Evolutionary conservation across 352 stramenopile genomes (phyloP).

Genomic region (Phytopythium mirpurense): DNA sequence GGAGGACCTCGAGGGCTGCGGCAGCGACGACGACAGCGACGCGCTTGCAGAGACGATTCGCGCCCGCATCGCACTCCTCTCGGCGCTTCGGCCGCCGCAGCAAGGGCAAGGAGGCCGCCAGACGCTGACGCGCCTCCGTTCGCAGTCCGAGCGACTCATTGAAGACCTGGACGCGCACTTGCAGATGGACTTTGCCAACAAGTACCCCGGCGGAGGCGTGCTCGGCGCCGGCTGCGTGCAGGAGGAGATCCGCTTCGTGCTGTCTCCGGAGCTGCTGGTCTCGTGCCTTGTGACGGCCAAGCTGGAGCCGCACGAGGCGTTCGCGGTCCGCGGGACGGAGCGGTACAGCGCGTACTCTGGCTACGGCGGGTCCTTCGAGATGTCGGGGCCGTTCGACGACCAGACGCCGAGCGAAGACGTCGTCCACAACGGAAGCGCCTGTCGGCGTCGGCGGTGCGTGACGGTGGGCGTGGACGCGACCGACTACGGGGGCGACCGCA

Average conservation of each 20-base stretch:
- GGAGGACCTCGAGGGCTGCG: constrained; percentile 1
- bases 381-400: constrained; percentile 40
- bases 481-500: constrained; percentile 35
- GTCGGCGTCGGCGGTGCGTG: constrained; percentile 38
- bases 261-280: constrained; percentile 68
- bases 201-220: constrained; percentile 71
- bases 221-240: constrained; percentile 68
- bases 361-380: constrained; percentile 56
- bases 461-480: constrained; percentile 73
- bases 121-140: constrained; percentile 7
- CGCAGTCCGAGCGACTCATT: constrained; percentile 44
- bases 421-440: constrained; percentile 2
- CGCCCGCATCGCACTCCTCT: not conserved
- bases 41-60: not conserved
- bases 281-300: constrained; percentile 59
- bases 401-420: constrained; percentile 12
- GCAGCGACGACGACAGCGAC: constrained; percentile 6
- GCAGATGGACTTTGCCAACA: constrained; percentile 84
- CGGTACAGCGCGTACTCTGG: constrained; percentile 51
- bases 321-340: constrained; percentile 64
- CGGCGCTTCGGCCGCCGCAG: not conserved
- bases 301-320: constrained; percentile 60
- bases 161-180: constrained; percentile 59
- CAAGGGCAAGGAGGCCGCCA: not conserved
- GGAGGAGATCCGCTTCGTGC: constrained; percentile 79